A percentile compares a stretch with the other conserved stretches of the same genome.
Evolutionary conservation across 805 yeast genomes (phyloP).

Genomic region (Cyberlindnera mississippiensis): DNA sequence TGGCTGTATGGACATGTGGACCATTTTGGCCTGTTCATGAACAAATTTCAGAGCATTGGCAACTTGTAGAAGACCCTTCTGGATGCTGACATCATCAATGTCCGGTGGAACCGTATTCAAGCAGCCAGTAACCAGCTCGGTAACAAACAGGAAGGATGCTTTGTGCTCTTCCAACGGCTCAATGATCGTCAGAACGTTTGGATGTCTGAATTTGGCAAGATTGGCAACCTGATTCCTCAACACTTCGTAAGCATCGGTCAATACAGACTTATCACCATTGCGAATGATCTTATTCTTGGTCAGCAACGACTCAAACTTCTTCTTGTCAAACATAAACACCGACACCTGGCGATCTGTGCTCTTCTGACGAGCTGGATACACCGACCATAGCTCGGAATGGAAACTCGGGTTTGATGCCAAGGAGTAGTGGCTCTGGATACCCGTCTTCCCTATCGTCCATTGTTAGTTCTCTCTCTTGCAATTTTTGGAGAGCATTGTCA

Average conservation of each 20-base stretch:
- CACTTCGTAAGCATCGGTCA: constrained; percentile 61
- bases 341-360: constrained; percentile 62
- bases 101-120: constrained; percentile 43
- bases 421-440: constrained; percentile 63
- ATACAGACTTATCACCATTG: constrained; percentile 43
- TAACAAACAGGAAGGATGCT: constrained; percentile 72
- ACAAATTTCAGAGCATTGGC: constrained; percentile 77
- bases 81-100: constrained; percentile 67
- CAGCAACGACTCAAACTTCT: constrained; percentile 58
- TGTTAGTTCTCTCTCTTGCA: constrained; percentile 5
- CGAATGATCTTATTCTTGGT: constrained; percentile 45
- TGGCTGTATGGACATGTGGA: constrained; percentile 80
- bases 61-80: constrained; percentile 78
- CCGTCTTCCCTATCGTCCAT: constrained; percentile 35
- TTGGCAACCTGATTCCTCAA: constrained; percentile 65
- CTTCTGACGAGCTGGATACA: constrained; percentile 78
- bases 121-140: constrained; percentile 69
- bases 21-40: constrained; percentile 68
- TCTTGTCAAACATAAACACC: constrained; percentile 84
- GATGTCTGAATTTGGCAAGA: constrained; percentile 82
- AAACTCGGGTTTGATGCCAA: constrained; percentile 70
- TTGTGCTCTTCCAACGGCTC: constrained; percentile 91
- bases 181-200: constrained; percentile 73
- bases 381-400: constrained; percentile 75
- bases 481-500: too few species aligned